phyloP scores from a whole-genome alignment of 1,139 yeast species.

The Yamadazyma triangularis region DNA sequence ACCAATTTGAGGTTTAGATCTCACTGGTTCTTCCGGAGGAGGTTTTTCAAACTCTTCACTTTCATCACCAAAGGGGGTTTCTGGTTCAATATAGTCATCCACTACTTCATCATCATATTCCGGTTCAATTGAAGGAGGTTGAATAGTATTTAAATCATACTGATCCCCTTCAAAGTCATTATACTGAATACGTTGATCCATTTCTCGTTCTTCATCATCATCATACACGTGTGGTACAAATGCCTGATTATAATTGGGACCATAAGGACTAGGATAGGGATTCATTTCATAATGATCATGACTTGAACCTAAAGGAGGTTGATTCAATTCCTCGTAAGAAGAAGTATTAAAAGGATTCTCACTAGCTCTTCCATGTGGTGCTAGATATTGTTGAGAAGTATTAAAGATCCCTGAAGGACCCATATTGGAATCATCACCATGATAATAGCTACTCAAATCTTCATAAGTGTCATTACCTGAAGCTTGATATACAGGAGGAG shows the following conservation, averaged over 20 bases:
- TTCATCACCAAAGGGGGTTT: constrained; percentile 4
- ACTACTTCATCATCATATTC: no score
- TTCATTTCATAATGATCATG: constrained; percentile 24
- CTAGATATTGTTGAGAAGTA: constrained; percentile 15
- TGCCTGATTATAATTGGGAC: constrained; percentile 28
- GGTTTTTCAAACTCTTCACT: constrained; percentile 26
- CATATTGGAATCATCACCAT: constrained; percentile 10
- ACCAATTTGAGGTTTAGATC: constrained; percentile 36
- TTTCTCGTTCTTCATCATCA: constrained; percentile 39
- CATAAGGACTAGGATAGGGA: constrained; percentile 17
- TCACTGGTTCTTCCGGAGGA: constrained; percentile 29
- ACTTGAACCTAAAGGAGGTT: constrained; percentile 12
- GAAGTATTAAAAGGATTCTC: constrained; percentile 16
- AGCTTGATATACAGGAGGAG: constrained; percentile 26
- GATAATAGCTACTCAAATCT: constrained; percentile 14
- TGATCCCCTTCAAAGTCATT: constrained; percentile 42
- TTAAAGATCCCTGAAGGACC: constrained; percentile 22
- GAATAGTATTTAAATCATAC: constrained; percentile 37
- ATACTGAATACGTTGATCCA: constrained; percentile 37
- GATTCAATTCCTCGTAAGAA: constrained; percentile 10
- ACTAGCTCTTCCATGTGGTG: constrained; percentile 5
- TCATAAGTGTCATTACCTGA: constrained; percentile 19
- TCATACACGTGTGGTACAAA: constrained; percentile 47
- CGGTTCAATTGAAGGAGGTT: constrained; percentile 20
- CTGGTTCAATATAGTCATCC: constrained; percentile 22